Evolutionary conservation across 2,329 filamentous ascomycete genomes (phyloP), one percentile per base, ranked within the genome.

Genomic region (Nemania sp.): DNA sequence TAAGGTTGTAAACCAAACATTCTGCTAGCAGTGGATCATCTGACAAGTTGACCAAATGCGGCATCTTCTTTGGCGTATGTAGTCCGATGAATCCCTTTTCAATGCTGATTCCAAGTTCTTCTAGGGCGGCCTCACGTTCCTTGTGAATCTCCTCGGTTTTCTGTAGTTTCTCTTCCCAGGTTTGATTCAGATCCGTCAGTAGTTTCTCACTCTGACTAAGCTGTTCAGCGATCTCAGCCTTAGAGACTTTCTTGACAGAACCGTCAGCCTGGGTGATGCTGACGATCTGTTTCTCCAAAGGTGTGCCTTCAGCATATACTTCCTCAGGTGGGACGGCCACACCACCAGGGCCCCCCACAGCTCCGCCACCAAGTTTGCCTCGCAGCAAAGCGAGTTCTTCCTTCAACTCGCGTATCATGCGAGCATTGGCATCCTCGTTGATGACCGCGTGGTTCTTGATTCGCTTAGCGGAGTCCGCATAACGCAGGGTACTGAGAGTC

Each of bases 361-460:
- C 76, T 35, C 86, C 86, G 41, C 88, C 88, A 58, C 90, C 91
- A 15, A 99, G 87, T 78, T 99, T 98, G 75, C 93, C 91, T 74
- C 96, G 88, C 64, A 99, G 84, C 69, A 97, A 86, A 1, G 93
- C 89, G 66, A 99, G 82, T 77, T 99, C 96, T 79, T 99, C 96
- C 79, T 99, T 99, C 70, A 99, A 85, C 78, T 99, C 96, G 79
- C 96, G 88, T 72, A 99, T 98, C 96, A 99, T 99, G 74, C 96
- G 92, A 68, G 96, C 96, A 78, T 99, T 99, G 54, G 96, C 95
- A 81, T 99, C 96, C 80, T 99, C 96, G 83, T 99, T 99, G 80
- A 99, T 92, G 58, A 99, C 96, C 65, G 96, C 96, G 80, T 99
- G 96, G 83, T 99, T 99, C 93, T 98, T 98, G 87, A 99, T 99